A percentile compares a stretch with the other conserved stretches of the same genome.
Evolutionary conservation across 345 rosid species (phyloP).

Genomic region (Clarkia xantiana): DNA sequence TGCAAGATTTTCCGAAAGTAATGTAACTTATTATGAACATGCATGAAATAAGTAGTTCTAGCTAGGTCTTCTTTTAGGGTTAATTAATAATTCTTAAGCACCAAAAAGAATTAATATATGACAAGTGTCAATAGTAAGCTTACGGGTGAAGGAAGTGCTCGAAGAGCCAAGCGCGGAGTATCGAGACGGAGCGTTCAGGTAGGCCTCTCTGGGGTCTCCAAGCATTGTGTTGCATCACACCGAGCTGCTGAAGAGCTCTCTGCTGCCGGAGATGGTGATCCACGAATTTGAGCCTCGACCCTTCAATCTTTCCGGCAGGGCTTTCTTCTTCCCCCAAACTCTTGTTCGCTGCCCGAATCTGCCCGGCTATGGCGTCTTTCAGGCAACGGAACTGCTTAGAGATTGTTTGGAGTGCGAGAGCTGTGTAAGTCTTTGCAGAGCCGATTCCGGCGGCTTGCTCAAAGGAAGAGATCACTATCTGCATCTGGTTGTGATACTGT

Average conservation of each 20-base stretch:
- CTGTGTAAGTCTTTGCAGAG: slow-evolving; percentile 80
- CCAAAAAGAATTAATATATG: no score
- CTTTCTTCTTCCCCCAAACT: slow-evolving; percentile 80
- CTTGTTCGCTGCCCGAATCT: slow-evolving; percentile 72
- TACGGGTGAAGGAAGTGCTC: slow-evolving; percentile 99
- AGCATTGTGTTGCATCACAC: slow-evolving; percentile 97
- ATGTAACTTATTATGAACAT: neutral
- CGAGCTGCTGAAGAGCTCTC: slow-evolving; percentile 87
- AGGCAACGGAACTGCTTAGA: slow-evolving; percentile 89
- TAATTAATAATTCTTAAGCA: no score
- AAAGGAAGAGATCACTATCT: slow-evolving; percentile 65
- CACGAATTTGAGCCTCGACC: slow-evolving; percentile 84
- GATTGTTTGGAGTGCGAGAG: slow-evolving; percentile 79
- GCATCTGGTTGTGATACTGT: slow-evolving; percentile 96
- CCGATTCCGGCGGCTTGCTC: slow-evolving; percentile 85
- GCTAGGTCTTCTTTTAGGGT: no score
- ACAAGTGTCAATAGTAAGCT: no score
- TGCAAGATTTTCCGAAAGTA: neutral
- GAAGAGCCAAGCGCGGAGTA: slow-evolving; percentile 96
- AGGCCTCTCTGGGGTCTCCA: slow-evolving; percentile 99
- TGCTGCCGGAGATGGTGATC: slow-evolving; percentile 91
- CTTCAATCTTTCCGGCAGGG: slow-evolving; percentile 54
- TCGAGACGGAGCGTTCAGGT: slow-evolving; percentile 87
- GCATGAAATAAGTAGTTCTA: no score
- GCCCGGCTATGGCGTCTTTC: slow-evolving; percentile 80